phyloP scores from a whole-genome alignment of 2,329 filamentous ascomycete genomes.

The Colletotrichum sp. region DNA sequence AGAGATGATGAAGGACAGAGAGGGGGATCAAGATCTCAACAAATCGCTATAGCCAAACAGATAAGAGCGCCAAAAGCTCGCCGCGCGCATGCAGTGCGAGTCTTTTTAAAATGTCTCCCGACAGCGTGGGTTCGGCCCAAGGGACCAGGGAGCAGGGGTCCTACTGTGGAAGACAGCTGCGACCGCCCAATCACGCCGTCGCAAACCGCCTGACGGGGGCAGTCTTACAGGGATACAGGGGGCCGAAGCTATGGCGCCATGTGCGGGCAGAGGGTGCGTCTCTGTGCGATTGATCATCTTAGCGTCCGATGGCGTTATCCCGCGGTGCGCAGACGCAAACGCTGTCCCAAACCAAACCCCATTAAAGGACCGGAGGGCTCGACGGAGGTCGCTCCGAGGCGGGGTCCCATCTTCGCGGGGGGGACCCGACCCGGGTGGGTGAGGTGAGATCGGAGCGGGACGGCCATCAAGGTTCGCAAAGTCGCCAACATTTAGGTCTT shows the following conservation, averaged over 20 bases:
- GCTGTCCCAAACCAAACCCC: neutral
- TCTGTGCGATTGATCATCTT: constrained; percentile 8
- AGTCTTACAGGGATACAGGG: constrained; percentile 6
- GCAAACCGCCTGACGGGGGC: constrained; percentile 15
- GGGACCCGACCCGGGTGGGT: neutral
- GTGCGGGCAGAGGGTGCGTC: neutral
- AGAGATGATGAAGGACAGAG: neutral
- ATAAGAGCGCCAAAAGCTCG: neutral
- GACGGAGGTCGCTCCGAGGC: neutral
- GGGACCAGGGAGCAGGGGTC: neutral
- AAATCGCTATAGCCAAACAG: neutral
- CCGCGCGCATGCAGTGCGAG: neutral
- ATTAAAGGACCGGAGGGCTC: neutral
- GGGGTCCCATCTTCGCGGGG: neutral
- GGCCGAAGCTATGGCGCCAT: neutral
- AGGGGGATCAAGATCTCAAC: neutral
- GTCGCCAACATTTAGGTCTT: neutral
- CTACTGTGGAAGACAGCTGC: neutral
- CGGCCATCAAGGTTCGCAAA: constrained; percentile 4
- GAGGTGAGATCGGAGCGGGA: neutral
- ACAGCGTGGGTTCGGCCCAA: neutral
- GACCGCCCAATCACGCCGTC: neutral
- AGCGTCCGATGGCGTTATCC: constrained; percentile 18
- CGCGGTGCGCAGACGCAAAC: neutral
- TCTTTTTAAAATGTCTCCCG: neutral